Evolutionary conservation across 768 basidiomycete species (phyloP), one percentile per base, ranked within the genome.

Genomic region (Mycena metata): DNA sequence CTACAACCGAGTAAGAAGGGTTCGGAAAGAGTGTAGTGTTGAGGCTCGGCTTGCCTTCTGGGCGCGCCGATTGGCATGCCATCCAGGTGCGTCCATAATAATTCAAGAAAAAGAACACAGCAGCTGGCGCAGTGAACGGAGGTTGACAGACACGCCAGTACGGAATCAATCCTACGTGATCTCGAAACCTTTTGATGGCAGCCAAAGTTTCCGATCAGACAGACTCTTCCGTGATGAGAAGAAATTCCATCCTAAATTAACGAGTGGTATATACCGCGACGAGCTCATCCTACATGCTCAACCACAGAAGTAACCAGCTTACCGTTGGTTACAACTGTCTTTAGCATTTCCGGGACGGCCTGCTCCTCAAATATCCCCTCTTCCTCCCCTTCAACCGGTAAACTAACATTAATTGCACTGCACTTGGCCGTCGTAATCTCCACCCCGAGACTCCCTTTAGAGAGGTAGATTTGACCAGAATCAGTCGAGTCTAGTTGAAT

Each of bases 341-440:
- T 95, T 79, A 99, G 84, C 94, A 98, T 99, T 82, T 99, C 98
- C 0, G 98, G 97, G 21, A 99, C 83, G 0, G 97, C 86, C 70
- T 90, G 90, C 79, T 99, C 98, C 69, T 88, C 88, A 73, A 96
- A 98, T 50, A 96, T 84, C 8, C 96, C 97, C 12, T 97, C 95
- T 77, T 98, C 96, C 71, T 96, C 95, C 19, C 90, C 94, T 71
- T 90, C 90, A 1, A 92, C 89, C 0, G 96, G 96, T 23, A 98
- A 76, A 72, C 89, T 94, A 70, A 99, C 84, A 80, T 99, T 99
- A 79, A 99, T 93, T 36, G 90, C 85, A 74, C 93, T 95, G 79
- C 95, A 96, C 80, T 99, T 98, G 57, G 95, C 92, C 0, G 96
- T 97, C 33, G 94, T 94, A 73, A 99, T 92, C 81, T 98, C 96